Base-by-base conservation (phyloP, 768 basidiomycete genomes). In the Mycena capillaripes region DNA sequence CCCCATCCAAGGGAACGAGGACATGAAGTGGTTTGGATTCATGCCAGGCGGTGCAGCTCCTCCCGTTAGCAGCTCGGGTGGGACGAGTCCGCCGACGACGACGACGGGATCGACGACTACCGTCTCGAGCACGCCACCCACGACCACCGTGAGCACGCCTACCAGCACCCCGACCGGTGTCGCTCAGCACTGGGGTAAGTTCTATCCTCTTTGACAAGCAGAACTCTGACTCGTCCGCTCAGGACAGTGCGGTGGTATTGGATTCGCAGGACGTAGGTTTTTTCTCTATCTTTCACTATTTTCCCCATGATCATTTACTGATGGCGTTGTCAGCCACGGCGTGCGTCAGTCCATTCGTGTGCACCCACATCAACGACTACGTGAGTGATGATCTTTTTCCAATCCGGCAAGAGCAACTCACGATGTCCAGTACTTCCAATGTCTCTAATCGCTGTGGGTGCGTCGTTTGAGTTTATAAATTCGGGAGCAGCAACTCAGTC, bases 1-100 rank as follows among this genome's bases (percentile, higher is more conserved):
- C n/a, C 88, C 86, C 14, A 81, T 84, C 17, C 87, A 87, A 69
- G 87, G 82, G 66, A 81, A 81, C 57, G 83, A 87, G 59, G 86
- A 85, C 52, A 80, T 89, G 58, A 77, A 78, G 36, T 89, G 84
- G 84, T 87, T 89, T 70, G 87, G 87, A 38, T 81, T 89, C 67
- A 83, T 81, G n/a, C n/a, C n/a, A n/a, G n/a, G n/a, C n/a, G n/a
- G n/a, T n/a, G n/a, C n/a, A n/a, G n/a, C n/a, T n/a, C n/a, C n/a
- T n/a, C n/a, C n/a, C n/a, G n/a, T n/a, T n/a, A n/a, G n/a, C n/a
- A n/a, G n/a, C n/a, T n/a, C 16, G 4, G 30, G 27, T 10, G 16
- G 27, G 8, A n/a, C 32, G 17, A 56, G 19, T 32, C 19, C 21
- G 23, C n/a, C 56, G 3, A 57, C 56, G 34, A 56, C 50, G 52